Evolutionary conservation across 1,284 basidiomycete species (phyloP), one percentile per base, ranked within the genome.

Genomic region (Cryptococcus sp.): DNA sequence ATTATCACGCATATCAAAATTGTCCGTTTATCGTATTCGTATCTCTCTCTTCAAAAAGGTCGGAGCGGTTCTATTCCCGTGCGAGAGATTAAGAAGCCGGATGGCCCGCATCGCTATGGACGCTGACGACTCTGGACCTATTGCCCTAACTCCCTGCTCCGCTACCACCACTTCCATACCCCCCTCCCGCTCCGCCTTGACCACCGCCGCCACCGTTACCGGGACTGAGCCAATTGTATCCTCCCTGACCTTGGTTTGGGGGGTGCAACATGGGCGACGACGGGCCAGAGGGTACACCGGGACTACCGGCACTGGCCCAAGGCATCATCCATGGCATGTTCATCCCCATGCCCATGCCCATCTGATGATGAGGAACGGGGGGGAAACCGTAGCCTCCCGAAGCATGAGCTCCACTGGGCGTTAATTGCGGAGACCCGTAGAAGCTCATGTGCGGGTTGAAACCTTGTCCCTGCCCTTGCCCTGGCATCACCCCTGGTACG

Each of bases 271-370:
- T 22, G 37, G 38, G 38, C 34, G 26, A 38, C 44, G 44, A 5
- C n/a, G 40, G 44, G 52, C 39, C 41, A 53, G 26, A 13, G 52
- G 46, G 41, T 29, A 26, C 25, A 48, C 51, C 20, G 45, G 47
- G 46, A 15, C 52, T 45, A 22, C 51, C 41, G 16, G 25, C 29
- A 16, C 38, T 26, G 3, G 34, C 46, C 6, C 20, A 19, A 23
- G 52, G 46, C 52, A 54, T 54, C 52, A 54, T 54, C 52, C 52
- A 54, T 1, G 52, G 52, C 52, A 47, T 47, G 15, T 25, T n/a
- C 52, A 46, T 46, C 26, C 22, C 41, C 52, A 54, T 54, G 2
- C 2, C 26, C 40, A 45, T 44, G 45, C 44, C 44, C 52, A 54
- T 54, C 13, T 43, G 19, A 16, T 19, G 39, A 46, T 57, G 25